Base-by-base conservation (phyloP, 352 stramenopile genomes). In the Phytophthora cryptogea region DNA sequence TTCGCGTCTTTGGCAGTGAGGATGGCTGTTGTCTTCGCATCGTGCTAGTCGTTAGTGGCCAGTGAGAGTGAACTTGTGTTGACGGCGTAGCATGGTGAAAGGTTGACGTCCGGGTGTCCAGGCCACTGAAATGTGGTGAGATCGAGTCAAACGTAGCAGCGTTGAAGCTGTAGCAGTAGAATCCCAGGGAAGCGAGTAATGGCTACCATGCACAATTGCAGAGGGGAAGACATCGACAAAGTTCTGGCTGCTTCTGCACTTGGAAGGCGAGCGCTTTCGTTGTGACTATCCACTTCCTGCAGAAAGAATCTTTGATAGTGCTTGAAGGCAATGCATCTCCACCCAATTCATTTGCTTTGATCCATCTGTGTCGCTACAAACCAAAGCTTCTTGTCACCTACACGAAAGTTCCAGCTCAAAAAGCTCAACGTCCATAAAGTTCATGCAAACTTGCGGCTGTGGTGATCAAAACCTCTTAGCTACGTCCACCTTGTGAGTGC, bases 191-290 rank as follows among this genome's bases (percentile, higher is more conserved):
- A 39, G 43, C 27, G 8, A 46, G 48, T 55, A 46, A 55, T 55
- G 48, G 33, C 17, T 54, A 40, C 47, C 13, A 26, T 45, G 32
- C 14, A 36, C n/a, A 11, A n/a, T n/a, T n/a, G n/a, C n/a, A n/a
- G n/a, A n/a, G n/a, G n/a, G n/a, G n/a, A n/a, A n/a, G n/a, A n/a
- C n/a, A n/a, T n/a, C 37, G 37, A 44, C 37, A 44, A 28, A 2
- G n/a, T 36, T 39, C 43, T 32, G 43, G 27, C 43, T 50, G 43
- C 27, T 36, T 50, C 43, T 50, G 43, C 43, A 50, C 43, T 50
- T 50, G n/a, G 37, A 26, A 27, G n/a, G 27, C 27, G 42, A 36
- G 8, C 5, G 36, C 17, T 45, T 17, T 14, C 10, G 14, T 9
- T 9, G 4, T 39, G 48, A 14, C 20, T 56, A 46, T 56, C 35